phyloP scores from a whole-genome alignment of 2,329 filamentous ascomycete genomes.

The Pyrenophora tritici-repentis region DNA sequence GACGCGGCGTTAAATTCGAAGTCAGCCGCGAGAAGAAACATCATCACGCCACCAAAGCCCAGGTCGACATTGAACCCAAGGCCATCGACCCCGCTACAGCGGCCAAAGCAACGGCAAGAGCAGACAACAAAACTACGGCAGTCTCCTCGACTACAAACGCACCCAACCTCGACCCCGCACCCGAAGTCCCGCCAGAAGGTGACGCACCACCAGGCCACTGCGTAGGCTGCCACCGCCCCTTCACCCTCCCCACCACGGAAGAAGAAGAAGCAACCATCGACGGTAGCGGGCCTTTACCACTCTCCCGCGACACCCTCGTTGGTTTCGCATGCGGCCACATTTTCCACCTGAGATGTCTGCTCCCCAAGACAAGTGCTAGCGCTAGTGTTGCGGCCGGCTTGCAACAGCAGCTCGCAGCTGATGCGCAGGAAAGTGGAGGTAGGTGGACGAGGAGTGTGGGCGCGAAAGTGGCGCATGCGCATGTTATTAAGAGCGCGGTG shows the following conservation, averaged over 20 bases:
- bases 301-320: constrained; percentile 66
- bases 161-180: constrained; percentile 31
- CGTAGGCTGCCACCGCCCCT: constrained; percentile 39
- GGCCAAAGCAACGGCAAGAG: constrained; percentile 25
- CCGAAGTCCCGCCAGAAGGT: constrained; percentile 18
- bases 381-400: constrained; percentile 50
- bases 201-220: constrained; percentile 44
- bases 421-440: constrained; percentile 52
- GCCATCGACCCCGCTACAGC: constrained; percentile 33
- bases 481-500: constrained; percentile 84
- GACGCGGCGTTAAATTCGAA: constrained; percentile 87
- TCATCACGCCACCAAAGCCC: constrained; percentile 18
- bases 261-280: constrained; percentile 31
- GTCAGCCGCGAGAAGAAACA: constrained; percentile 53
- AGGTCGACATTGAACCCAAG: constrained; percentile 36
- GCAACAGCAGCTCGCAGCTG: constrained; percentile 48
- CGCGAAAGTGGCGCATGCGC: constrained; percentile 58
- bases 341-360: constrained; percentile 75
- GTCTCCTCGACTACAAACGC: constrained; percentile 25
- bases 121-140: constrained; percentile 29
- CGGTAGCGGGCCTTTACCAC: constrained; percentile 32
- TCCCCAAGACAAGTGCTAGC: constrained; percentile 54
- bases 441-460: constrained; percentile 70
- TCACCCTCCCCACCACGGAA: constrained; percentile 38
- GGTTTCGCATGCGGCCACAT: constrained; percentile 84